Conservation (phyloP, 1,284 basidiomycete species). For the Termitomyces sp. region DNA sequence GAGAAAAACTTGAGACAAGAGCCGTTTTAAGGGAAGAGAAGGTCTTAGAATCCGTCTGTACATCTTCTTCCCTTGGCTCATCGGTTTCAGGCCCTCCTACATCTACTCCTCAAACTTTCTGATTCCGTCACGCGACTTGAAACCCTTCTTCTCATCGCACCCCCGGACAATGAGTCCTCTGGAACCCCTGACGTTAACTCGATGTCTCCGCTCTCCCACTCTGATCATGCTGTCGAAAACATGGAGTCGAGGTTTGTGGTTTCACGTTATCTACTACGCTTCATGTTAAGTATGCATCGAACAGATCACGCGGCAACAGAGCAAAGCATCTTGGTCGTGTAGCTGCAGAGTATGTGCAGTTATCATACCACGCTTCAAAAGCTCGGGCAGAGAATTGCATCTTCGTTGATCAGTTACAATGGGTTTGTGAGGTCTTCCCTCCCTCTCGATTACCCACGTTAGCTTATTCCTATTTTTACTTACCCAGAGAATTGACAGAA, state of each 20-base stretch:
- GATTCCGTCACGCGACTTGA: conserved; percentile 84
- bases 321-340: conserved; percentile 85
- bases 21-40: conserved; percentile 79
- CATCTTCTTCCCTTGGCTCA: not conserved
- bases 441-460: conserved; percentile 11
- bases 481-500: conserved; percentile 69
- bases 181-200: conserved; percentile 27
- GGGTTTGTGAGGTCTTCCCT: conserved; percentile 55
- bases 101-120: conserved; percentile 83
- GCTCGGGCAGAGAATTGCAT: conserved; percentile 70
- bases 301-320: conserved; percentile 55
- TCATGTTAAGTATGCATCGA: conserved; percentile 1
- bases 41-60: conserved; percentile 34
- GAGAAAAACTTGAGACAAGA: conserved; percentile 71
- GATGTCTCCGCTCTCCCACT: conserved; percentile 25
- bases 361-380: conserved; percentile 87
- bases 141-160: conserved; percentile 65
- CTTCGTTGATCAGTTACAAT: conserved; percentile 79
- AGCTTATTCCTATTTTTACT: conserved; percentile 7
- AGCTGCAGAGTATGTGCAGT: conserved; percentile 86
- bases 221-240: conserved; percentile 24
- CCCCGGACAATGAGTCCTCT: conserved; percentile 40
- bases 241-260: conserved; percentile 34
- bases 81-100: conserved; percentile 61
- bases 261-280: conserved; percentile 12